Evolutionary conservation across 1,284 basidiomycete genomes (phyloP), one percentile per base, ranked within the genome.

Genomic region (Ustilago crameri): DNA sequence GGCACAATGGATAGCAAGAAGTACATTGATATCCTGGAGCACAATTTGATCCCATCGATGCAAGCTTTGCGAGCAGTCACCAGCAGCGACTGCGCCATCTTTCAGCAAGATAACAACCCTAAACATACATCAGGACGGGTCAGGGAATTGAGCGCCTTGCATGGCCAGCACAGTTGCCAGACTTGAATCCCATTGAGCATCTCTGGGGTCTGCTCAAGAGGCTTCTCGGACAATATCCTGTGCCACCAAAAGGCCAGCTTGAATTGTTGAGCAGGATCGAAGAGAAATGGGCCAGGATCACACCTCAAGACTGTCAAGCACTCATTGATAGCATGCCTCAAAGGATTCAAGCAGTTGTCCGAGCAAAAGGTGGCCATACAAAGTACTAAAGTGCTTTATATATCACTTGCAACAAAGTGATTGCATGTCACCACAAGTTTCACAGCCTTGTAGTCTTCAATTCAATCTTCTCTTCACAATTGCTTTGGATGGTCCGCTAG

Each of bases 171-270:
- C 75, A 81, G 42, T 84, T 83, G 42, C 81, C 83, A 26, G 82
- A 85, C 68, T 70, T 84, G 17, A 85, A 84, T 55, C 80, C 79
- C 24, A 85, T 85, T 72, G 84, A 85, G 75, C 83, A 85, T 53
- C 67, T 84, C 8, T 85, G 84, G 84, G 34, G 40, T 9, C 17
- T 30, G 30, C 46, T 65, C 7, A 65, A 65, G 42, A 17, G 24
- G 2, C 23, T 41, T 17, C 22, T 53, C 17, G 43, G 40, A 20
- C 40, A 52, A 12, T 47, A 57, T 46, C 10, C 34, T 37, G 49
- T 44, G 2, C 23, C 17, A 15, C 42, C 43, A 41, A 22, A 23
- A 30, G 37, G 27, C 9, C 7, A 32, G 5, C 45, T 7, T 12
- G 30, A 47, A 41, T 34, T 41, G 30, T 32, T 22, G 8, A 23